phyloP scores from a whole-genome alignment of 192 early-diverging fungal genomes.

The Backusella luteola region DNA sequence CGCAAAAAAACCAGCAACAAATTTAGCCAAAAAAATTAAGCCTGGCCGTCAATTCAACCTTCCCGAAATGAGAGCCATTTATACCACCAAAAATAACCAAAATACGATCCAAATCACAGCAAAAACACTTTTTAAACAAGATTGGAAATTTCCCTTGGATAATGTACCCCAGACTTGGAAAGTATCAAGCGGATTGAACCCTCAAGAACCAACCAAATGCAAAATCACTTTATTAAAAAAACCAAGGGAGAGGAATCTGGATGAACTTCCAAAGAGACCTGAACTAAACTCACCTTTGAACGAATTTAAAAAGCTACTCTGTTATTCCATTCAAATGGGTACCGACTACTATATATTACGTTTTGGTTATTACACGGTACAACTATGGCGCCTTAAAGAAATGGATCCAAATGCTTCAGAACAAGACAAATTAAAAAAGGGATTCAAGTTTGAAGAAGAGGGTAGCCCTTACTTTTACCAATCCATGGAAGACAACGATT shows the following conservation, averaged over 20 bases:
- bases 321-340: background rate
- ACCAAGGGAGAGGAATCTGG: background rate
- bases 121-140: background rate
- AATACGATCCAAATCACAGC: background rate
- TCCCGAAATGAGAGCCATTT: background rate
- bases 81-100: background rate
- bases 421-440: background rate
- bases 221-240: background rate
- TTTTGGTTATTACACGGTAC: background rate
- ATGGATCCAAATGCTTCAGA: background rate
- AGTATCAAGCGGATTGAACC: background rate
- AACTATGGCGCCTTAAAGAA: background rate
- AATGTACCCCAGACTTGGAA: background rate
- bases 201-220: background rate
- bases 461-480: background rate
- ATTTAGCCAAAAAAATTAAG: background rate
- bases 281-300: background rate
- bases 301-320: background rate
- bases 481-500: background rate
- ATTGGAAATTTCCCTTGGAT: background rate
- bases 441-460: background rate
- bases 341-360: background rate
- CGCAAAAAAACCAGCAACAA: background rate
- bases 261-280: too few relatives aligned
- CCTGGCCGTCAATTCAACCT: background rate